These are phyloP conservation scores for Eutrema salsugineum DNA, from an alignment of 441 rosid species.

Conservation along the genomic window DNA sequence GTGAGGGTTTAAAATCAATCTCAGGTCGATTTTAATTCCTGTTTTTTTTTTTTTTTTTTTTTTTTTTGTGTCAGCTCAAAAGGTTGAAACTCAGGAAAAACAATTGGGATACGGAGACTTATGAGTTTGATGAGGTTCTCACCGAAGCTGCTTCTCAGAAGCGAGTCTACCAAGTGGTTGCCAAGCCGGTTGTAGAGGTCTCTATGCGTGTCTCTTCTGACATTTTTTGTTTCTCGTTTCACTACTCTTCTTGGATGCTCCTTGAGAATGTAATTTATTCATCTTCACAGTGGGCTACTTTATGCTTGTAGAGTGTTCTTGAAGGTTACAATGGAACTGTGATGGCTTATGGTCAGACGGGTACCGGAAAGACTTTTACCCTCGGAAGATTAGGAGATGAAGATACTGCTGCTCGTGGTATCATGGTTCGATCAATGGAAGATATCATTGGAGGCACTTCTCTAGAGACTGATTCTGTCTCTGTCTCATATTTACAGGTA, in stretches of 20 bases:
- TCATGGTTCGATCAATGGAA: conserved; percentile 99
- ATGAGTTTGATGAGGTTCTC: conserved; percentile 88
- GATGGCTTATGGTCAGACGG: conserved; percentile 99
- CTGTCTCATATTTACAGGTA: conserved; percentile 95
- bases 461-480: conserved; percentile 69
- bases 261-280: background rate
- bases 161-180: conserved; percentile 94
- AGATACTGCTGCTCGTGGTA: conserved; percentile 92
- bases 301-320: conserved; percentile 70
- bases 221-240: background rate
- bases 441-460: conserved; percentile 73
- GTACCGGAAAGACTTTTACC: conserved; percentile 98
- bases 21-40: background rate
- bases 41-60: background rate
- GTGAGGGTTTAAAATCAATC: background rate
- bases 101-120: conserved; percentile 94
- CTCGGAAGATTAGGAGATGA: conserved; percentile 88
- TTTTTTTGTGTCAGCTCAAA: conserved; percentile 48
- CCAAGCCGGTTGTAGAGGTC: conserved; percentile 99
- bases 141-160: conserved; percentile 95
- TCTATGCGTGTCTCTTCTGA: background rate
- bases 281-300: background rate
- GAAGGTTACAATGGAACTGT: conserved; percentile 99
- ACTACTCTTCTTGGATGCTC: background rate
- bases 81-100: conserved; percentile 92